Evolutionary conservation across 2,329 filamentous ascomycete genomes (phyloP), one percentile per base, ranked within the genome.

Genomic region (Colletotrichum graminicola): DNA sequence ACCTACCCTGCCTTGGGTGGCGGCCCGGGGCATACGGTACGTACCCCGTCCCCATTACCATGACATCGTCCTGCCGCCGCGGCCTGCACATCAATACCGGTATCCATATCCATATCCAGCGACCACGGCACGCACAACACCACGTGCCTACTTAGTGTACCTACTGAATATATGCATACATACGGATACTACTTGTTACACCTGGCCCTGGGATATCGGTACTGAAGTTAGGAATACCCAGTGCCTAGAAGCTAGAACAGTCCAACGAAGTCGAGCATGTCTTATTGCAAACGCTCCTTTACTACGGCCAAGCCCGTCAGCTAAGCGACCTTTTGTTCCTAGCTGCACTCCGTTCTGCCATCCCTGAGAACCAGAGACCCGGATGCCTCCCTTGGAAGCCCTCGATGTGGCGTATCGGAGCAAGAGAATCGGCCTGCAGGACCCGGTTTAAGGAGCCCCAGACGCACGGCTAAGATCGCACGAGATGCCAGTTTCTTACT

Each of bases 21-120:
- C 45, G 32, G 36, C 23, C 54, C 49, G 49, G 49, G 39, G 49
- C 2, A 54, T 14, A 55, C 5, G 29, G 59, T 60, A 72, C 69
- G 69, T 67, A 59, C 39, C 63, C 16, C 14, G 8, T 3, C 56
- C 39, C 23, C 29, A 55, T 6, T 72, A 57, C 69, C 69, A 72
- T 65, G 66, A 65, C 36, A 69, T 69, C 39, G 65, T 62, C 29
- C 49, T 68, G 65, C 57, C 29, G 66, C 57, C 23, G 54, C 43
- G 45, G 52, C 26, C 39, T 39, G 43, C n/a, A 51, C 34, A n/a
- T n/a, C n/a, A n/a, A n/a, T n/a, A n/a, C n/a, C n/a, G n/a, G n/a
- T n/a, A n/a, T n/a, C n/a, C n/a, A n/a, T n/a, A n/a, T 62, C 39
- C 23, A 61, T 45, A 45, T 26, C 16, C 23, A 34, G 51, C 61